Percentiles rank a stretch among this genome's conserved stretches.
These are phyloP conservation scores for Colletotrichum lindemuthianum DNA, from an alignment of 2,329 filamentous ascomycete species.

Conservation along the genomic window DNA sequence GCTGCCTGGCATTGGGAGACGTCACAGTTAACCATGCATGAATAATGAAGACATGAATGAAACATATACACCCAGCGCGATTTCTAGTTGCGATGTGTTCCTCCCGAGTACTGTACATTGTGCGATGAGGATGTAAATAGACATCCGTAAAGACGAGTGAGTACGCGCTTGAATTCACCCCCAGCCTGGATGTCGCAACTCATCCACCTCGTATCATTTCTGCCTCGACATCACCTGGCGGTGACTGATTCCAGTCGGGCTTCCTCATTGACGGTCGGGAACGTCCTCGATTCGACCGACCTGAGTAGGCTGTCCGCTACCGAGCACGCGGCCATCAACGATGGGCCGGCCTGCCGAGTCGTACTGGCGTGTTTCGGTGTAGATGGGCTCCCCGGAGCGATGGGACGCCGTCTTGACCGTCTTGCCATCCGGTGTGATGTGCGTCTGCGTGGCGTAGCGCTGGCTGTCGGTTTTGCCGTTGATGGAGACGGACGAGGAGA, in stretches of 20 bases:
- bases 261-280: conserved; percentile 4
- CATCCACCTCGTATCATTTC: neutral
- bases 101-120: too few relatives aligned
- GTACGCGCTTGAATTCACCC: too few relatives aligned
- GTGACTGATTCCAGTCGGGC: neutral
- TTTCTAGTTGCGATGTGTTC: too few relatives aligned
- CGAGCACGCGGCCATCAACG: conserved; percentile 10
- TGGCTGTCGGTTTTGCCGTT: conserved; percentile 26
- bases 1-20: neutral
- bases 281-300: conserved; percentile 27
- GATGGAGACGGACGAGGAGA: conserved; percentile 20
- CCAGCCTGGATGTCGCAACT: too few relatives aligned
- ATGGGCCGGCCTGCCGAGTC: conserved; percentile 20
- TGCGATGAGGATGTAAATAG: too few relatives aligned
- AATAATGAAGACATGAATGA: conserved; percentile 20
- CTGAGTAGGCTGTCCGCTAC: neutral
- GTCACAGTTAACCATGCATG: neutral
- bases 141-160: too few relatives aligned
- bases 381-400: conserved; percentile 9
- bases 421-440: conserved; percentile 8
- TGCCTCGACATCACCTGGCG: neutral
- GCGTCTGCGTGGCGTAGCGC: conserved; percentile 18
- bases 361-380: conserved; percentile 21
- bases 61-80: too few relatives aligned
- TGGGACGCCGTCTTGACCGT: conserved; percentile 23